A percentile compares a stretch with the other conserved stretches of the same genome.
These are phyloP conservation scores for Magnusiomyces magnusii DNA, from an alignment of 1,139 yeast species.

Conservation along the genomic window DNA sequence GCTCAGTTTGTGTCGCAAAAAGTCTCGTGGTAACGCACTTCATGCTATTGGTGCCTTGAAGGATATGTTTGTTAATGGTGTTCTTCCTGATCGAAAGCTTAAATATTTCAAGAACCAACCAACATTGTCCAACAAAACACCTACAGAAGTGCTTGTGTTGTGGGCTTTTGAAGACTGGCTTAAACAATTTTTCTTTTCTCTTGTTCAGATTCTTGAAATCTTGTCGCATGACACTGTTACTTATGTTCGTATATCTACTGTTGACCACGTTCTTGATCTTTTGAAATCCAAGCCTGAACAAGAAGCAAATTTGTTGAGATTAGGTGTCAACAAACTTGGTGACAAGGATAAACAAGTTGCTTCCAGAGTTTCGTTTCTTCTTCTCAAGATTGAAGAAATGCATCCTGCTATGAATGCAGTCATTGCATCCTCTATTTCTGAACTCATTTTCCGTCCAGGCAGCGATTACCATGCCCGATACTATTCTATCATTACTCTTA, in stretches of 20 bases:
- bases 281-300: constrained; percentile 89
- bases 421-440: constrained; percentile 70
- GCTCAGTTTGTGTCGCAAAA: constrained; percentile 74
- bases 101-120: constrained; percentile 74
- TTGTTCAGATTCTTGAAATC: constrained; percentile 59
- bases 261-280: constrained; percentile 71
- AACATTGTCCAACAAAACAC: constrained; percentile 35
- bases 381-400: constrained; percentile 74
- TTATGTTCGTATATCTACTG: constrained; percentile 74
- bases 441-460: constrained; percentile 65
- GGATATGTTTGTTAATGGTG: constrained; percentile 64
- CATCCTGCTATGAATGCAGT: constrained; percentile 96
- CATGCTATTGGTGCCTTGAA: constrained; percentile 85
- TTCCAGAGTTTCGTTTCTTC: constrained; percentile 76
- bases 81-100: constrained; percentile 77
- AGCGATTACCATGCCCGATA: constrained; percentile 84
- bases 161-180: constrained; percentile 87
- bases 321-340: constrained; percentile 92
- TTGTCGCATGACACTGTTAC: constrained; percentile 88
- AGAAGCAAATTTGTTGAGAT: constrained; percentile 79
- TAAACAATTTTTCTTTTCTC: constrained; percentile 64
- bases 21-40: constrained; percentile 90
- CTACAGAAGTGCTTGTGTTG: constrained; percentile 49
- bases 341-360: constrained; percentile 88
- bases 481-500: constrained; percentile 78